Evolutionary conservation across 345 rosid genomes (phyloP), one percentile per base, ranked within the genome.

Genomic region (Clausena lansium): DNA sequence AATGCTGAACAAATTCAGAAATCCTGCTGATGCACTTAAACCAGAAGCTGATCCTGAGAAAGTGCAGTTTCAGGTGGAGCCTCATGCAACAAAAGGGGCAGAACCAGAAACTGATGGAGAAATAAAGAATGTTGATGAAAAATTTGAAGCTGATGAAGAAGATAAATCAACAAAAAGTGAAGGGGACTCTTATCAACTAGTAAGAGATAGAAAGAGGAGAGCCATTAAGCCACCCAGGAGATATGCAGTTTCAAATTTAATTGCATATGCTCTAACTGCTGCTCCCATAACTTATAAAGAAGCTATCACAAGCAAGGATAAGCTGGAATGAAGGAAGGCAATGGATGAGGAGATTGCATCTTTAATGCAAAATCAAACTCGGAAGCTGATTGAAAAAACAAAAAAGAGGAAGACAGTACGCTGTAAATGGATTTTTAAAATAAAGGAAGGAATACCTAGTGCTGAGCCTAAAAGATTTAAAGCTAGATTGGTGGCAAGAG

Each of bases 101-200:
- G 0, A 50, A 50, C 0, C 22, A 15, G 0, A 0, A 0, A 17
- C 6, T 15, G 2, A 15, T 2, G 55, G 0, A 17, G 1, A 50
- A 50, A 1, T 1, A 2, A 11, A 1, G 2, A 15, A 2, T 15
- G 3, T 17, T 50, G 55, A 1, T 17, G 7, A 50, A 4, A 2
- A 50, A 50, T 0, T 0, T 15, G 2, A 50, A 14, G 6, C 0
- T 50, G 7, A 4, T 0, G 55, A 50, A 50, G 1, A 50, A 3
- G 0, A 0, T 2, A 15, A 41, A 11, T 41, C 47, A 41, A 10
- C 47, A 1, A 15, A 41, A 11, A 41, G 15, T 11, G 4, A 11
- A 0, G 47, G 3, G 7, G 47, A 41, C 2, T 10, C 4, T 4
- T 15, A 15, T 5, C 5, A 4, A 4, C 0, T 50, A 4, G 22